Percentiles rank a stretch among this genome's conserved stretches.
Conservation (phyloP, 2,329 filamentous ascomycete genomes). For the Fusarium solani-melongenae region DNA sequence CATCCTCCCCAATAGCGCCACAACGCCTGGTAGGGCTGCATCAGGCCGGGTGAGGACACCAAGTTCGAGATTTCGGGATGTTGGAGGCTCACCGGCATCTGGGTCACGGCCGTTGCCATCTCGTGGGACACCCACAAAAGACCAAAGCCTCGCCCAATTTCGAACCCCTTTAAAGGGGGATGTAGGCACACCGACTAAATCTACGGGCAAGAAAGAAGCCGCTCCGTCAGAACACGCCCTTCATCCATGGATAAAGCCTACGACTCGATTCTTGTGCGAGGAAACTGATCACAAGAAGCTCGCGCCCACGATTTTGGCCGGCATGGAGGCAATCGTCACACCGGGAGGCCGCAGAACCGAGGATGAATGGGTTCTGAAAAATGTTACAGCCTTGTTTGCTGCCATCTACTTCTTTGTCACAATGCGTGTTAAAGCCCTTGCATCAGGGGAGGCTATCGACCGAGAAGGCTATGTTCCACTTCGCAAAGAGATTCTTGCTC, state of each 20-base stretch:
- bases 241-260: conserved; percentile 76
- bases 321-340: conserved; percentile 68
- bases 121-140: conserved; percentile 59
- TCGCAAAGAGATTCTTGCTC: conserved; percentile 59
- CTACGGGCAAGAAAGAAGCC: conserved; percentile 47
- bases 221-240: conserved; percentile 50
- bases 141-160: conserved; percentile 56
- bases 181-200: conserved; percentile 55
- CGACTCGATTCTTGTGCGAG: conserved; percentile 72
- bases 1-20: conserved; percentile 65
- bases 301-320: conserved; percentile 79
- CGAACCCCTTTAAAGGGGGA: conserved; percentile 49
- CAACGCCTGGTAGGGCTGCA: conserved; percentile 45
- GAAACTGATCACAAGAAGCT: conserved; percentile 70
- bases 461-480: conserved; percentile 57
- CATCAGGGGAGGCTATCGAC: conserved; percentile 52
- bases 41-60: conserved; percentile 47
- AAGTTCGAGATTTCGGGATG: conserved; percentile 46
- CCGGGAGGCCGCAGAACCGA: conserved; percentile 57
- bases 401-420: conserved; percentile 71
- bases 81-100: conserved; percentile 41
- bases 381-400: conserved; percentile 66
- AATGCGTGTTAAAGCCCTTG: conserved; percentile 58
- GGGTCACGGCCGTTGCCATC: conserved; percentile 51
- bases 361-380: conserved; percentile 60